Percentiles rank a stretch among this genome's conserved stretches.
phyloP scores from a whole-genome alignment of 768 basidiomycete genomes.

The Mycena epipterygia region DNA sequence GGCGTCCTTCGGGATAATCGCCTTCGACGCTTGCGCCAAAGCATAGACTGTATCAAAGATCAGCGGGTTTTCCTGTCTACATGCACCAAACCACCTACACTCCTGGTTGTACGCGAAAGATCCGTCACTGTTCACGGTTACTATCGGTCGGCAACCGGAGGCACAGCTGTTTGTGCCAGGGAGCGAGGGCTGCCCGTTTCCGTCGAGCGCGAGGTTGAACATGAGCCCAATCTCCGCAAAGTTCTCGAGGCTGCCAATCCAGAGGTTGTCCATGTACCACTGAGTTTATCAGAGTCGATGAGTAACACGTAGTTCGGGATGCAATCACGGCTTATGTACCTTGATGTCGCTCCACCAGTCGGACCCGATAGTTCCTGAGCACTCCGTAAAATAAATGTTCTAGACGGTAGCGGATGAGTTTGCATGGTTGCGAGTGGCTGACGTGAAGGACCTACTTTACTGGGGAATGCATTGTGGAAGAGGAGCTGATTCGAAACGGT shows the following conservation, averaged over 20 bases:
- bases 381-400: conserved; percentile 33
- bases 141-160: conserved; percentile 75
- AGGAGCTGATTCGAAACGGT: neutral
- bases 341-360: conserved; percentile 86
- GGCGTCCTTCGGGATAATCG: conserved; percentile 76
- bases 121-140: conserved; percentile 75
- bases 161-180: conserved; percentile 75
- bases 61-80: no score
- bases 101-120: conserved; percentile 79
- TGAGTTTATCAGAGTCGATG: conserved; percentile 32
- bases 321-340: conserved; percentile 80
- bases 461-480: conserved; percentile 28
- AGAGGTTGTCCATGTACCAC: conserved; percentile 79
- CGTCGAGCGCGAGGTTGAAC: conserved; percentile 84
- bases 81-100: no score
- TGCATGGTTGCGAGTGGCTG: no score
- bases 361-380: conserved; percentile 49
- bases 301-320: no score
- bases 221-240: conserved; percentile 67
- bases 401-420: neutral
- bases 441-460: neutral
- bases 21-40: conserved; percentile 83
- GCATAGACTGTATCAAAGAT: conserved; percentile 57
- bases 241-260: conserved; percentile 72
- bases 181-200: conserved; percentile 71